Conservation (phyloP, 768 basidiomycete genomes). For the Boletales sp. region DNA sequence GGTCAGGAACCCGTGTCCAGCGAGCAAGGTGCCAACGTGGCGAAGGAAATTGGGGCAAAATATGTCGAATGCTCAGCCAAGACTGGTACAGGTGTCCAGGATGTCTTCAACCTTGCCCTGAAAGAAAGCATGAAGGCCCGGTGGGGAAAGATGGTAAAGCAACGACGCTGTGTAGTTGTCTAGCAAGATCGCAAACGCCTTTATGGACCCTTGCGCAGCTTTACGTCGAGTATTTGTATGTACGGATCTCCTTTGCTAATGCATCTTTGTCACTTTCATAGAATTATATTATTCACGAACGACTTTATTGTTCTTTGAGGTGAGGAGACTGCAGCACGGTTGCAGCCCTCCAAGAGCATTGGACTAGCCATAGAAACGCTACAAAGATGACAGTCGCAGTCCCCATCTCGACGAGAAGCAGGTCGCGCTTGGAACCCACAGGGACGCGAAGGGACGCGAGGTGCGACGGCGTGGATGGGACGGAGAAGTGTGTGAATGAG, state of each 20-base stretch:
- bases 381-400: constrained; percentile 31
- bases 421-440: constrained; percentile 30
- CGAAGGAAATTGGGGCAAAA: constrained; percentile 88
- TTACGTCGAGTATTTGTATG: constrained; percentile 28
- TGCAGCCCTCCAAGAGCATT: constrained; percentile 25
- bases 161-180: constrained; percentile 68
- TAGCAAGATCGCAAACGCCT: constrained; percentile 14
- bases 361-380: constrained; percentile 34
- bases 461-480: constrained; percentile 6
- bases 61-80: constrained; percentile 96
- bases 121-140: constrained; percentile 83
- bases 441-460: constrained; percentile 26
- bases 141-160: constrained; percentile 70
- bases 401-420: constrained; percentile 33
- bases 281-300: constrained; percentile 3
- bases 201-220: constrained; percentile 5
- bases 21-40: constrained; percentile 81
- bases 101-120: constrained; percentile 87
- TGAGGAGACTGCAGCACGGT: constrained; percentile 14
- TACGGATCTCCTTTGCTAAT: constrained; percentile 28
- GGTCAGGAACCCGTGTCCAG: constrained; percentile 77
- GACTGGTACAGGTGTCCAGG: constrained; percentile 84
- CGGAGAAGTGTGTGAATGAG: constrained; percentile 15
- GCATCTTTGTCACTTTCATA: constrained; percentile 11
- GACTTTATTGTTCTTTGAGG: constrained; percentile 23